Evolutionary conservation across 2,329 filamentous ascomycete species (phyloP).

Genomic region (Alternaria ethzedia): DNA sequence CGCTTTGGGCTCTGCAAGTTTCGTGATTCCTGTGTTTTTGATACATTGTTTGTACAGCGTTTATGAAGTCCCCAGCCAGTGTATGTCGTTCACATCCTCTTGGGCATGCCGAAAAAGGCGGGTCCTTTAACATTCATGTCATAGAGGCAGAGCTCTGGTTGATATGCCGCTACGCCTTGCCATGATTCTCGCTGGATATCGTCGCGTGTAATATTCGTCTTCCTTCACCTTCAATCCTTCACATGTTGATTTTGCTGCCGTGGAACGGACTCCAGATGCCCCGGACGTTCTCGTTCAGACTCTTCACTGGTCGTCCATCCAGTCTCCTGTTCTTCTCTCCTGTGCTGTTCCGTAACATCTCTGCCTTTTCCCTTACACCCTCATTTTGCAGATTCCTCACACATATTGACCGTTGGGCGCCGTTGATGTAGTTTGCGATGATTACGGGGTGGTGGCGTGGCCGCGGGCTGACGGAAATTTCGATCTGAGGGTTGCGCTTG

Average conservation of each 20-base stretch:
- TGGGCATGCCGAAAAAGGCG: not conserved
- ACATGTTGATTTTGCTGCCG: slow-evolving; percentile 54
- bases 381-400: slow-evolving; percentile 83
- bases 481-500: slow-evolving; percentile 80
- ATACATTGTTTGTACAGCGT: slow-evolving; percentile 30
- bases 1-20: not conserved
- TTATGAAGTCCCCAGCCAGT: slow-evolving; percentile 14
- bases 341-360: slow-evolving; percentile 74
- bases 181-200: not conserved
- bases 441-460: slow-evolving; percentile 90
- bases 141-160: not conserved
- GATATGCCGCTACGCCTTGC: not conserved
- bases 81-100: not conserved
- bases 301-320: slow-evolving; percentile 63
- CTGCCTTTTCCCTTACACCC: slow-evolving; percentile 80
- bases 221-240: not conserved
- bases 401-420: slow-evolving; percentile 82
- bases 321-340: slow-evolving; percentile 73
- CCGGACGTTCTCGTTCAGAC: slow-evolving; percentile 68
- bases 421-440: slow-evolving; percentile 91
- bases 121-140: not conserved
- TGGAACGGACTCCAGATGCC: slow-evolving; percentile 71
- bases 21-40: slow-evolving; percentile 1
- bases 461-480: slow-evolving; percentile 88
- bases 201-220: not conserved